Evolutionary conservation across 2,329 filamentous ascomycete genomes (phyloP), one percentile per base, ranked within the genome.

Genomic region (Blastomyces silverae): DNA sequence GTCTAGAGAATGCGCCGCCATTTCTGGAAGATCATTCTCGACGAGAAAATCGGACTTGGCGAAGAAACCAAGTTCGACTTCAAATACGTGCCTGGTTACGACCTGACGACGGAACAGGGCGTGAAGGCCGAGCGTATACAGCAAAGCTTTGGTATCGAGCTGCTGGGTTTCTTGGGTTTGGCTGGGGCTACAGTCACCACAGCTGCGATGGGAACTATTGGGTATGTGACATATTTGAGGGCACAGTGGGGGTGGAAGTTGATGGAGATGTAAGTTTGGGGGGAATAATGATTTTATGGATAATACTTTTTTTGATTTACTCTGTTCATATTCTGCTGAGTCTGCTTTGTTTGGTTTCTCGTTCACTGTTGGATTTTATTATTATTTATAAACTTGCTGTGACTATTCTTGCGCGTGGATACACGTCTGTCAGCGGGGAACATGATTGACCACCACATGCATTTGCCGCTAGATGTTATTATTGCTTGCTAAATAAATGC

Each of bases 31-130:
- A 73, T 89, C 2, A 82, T 89, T 20, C 82, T 87, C n/a, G 81
- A 87, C 64, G 83, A 85, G 64, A 85, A 86, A 63, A 84, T 80
- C 64, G 89, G 87, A 0, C 79, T 92, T 8, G 85, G 87, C 0
- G 79, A 82, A 58, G 82, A 87, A 70, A 85, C 83, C 1, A 79
- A 78, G 10, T 92, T 91, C 71, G 84, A 88, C 25, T 89, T 92
- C 76, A 88, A 91, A 72, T 89, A 89, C 71, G 79, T 89, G 11
- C 88, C 88, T 0, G 77, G 83, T 68, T 81, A 82, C 61, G 63
- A 66, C 11, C 52, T 52, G n/a, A 58, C 53, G 15, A 64, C 63
- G 4, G 46, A 62, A 52, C 44, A 13, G 15, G 61, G 61, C 2
- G 25, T 20, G 28, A 52, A 17, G 37, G 11, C 1, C 10, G 46